phyloP scores from a whole-genome alignment of 768 basidiomycete genomes.

The Pisolithus tinctorius region DNA sequence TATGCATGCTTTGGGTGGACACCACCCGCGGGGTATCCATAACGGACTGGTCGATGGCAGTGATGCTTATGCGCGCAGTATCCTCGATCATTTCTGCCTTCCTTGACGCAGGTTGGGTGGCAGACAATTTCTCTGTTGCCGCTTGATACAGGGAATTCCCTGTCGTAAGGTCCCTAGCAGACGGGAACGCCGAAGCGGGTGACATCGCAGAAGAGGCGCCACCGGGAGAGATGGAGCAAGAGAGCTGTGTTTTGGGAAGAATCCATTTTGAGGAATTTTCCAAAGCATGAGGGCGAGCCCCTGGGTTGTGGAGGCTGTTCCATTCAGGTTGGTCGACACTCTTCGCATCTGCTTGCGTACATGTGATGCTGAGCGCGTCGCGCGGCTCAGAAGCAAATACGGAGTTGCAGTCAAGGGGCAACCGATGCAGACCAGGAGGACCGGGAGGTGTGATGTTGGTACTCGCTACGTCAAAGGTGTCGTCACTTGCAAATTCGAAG shows the following conservation, averaged over 20 bases:
- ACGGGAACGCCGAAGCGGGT: not conserved
- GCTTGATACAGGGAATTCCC: conserved; percentile 10
- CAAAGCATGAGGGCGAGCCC: conserved; percentile 4
- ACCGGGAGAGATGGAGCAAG: conserved; percentile 6
- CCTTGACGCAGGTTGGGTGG: conserved; percentile 5
- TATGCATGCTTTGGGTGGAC: not conserved
- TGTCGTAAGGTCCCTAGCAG: not conserved
- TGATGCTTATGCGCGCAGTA: conserved; percentile 4
- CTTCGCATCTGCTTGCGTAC: conserved; percentile 5
- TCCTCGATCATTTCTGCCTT: conserved; percentile 7
- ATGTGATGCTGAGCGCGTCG: conserved; percentile 1
- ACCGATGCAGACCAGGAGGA: not conserved
- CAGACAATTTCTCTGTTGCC: conserved; percentile 3
- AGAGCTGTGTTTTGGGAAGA: conserved; percentile 16
- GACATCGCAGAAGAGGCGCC: not conserved
- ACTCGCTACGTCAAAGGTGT: conserved; percentile 7
- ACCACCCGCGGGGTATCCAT: not conserved
- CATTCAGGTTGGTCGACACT: conserved; percentile 12
- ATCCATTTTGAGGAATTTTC: conserved; percentile 11
- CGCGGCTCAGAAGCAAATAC: conserved; percentile 4
- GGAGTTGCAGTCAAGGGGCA: not conserved
- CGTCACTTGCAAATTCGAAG: conserved; percentile 18
- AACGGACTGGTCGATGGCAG: not conserved
- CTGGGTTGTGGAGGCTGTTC: conserved; percentile 2
- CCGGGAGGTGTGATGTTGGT: not conserved